Evolutionary conservation across 2,329 filamentous ascomycete species (phyloP).

Genomic region (Cytospora paraplurivora): DNA sequence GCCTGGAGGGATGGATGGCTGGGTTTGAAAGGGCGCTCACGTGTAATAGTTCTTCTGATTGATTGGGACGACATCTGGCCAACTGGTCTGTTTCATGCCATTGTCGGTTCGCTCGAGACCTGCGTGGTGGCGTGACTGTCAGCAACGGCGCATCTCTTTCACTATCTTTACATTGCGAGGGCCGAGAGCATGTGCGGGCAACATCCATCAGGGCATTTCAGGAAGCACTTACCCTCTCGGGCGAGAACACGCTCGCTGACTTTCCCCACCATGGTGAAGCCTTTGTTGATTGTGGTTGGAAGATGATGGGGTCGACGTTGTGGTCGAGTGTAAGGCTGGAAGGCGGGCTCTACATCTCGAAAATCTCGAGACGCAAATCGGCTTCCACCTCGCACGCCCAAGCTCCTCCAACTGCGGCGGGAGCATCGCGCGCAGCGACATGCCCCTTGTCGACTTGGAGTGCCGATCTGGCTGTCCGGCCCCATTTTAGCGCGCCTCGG

Average conservation of each 20-base stretch:
- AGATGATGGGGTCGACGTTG: conserved; percentile 29
- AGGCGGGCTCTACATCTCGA: conserved; percentile 19
- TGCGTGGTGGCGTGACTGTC: conserved; percentile 41
- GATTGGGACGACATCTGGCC: conserved; percentile 90
- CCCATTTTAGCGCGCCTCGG: conserved; percentile 14
- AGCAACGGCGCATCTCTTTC: conserved; percentile 22
- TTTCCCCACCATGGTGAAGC: conserved; percentile 59
- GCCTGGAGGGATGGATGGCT: neutral
- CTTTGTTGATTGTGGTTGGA: conserved; percentile 29
- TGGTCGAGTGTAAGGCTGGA: conserved; percentile 14
- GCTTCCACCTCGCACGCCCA: conserved; percentile 9
- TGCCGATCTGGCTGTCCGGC: conserved; percentile 28
- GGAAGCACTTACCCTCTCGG: conserved; percentile 54
- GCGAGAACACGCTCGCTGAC: conserved; percentile 67
- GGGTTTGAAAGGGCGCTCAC: conserved; percentile 55
- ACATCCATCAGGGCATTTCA: conserved; percentile 5
- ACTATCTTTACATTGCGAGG: neutral
- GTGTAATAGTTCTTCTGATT: conserved; percentile 99
- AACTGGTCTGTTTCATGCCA: conserved; percentile 92
- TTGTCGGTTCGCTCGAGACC: conserved; percentile 97
- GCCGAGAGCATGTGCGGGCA: neutral
- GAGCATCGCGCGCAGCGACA: conserved; percentile 21
- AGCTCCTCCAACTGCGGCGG: conserved; percentile 23
- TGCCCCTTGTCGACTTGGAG: conserved; percentile 18
- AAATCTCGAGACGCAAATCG: conserved; percentile 21